Percentiles rank a stretch among this genome's conserved stretches.
Evolutionary conservation across 2,329 filamentous ascomycete species (phyloP).

Genomic region (Colletotrichum lupini): DNA sequence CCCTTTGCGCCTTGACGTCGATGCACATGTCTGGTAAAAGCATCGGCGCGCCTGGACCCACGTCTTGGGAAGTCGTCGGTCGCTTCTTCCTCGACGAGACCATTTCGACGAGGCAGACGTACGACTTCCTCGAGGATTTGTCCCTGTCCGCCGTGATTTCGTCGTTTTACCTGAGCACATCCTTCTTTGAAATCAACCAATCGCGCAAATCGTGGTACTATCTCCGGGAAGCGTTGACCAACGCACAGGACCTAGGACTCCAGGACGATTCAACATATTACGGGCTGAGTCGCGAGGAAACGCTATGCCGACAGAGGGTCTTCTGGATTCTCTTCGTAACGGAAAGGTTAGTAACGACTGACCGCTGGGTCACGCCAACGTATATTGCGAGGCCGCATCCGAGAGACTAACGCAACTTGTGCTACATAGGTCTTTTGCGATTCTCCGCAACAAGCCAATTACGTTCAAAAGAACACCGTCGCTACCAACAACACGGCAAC

Average conservation of each 20-base stretch:
- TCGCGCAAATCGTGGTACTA: constrained; percentile 72
- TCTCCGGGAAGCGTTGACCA: constrained; percentile 69
- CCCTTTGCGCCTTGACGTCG: constrained; percentile 67
- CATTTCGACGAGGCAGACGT: constrained; percentile 63
- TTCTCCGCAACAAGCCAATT: constrained; percentile 72
- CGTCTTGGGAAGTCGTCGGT: constrained; percentile 61
- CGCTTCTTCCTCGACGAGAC: constrained; percentile 69
- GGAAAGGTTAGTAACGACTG: constrained; percentile 58
- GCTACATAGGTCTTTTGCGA: constrained; percentile 66
- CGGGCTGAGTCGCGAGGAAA: constrained; percentile 59
- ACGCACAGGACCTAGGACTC: constrained; percentile 68
- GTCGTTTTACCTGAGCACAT: constrained; percentile 70
- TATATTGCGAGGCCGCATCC: background rate
- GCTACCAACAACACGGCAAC: constrained; percentile 61
- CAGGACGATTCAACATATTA: constrained; percentile 68
- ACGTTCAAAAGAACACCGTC: constrained; percentile 69
- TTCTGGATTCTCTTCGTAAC: constrained; percentile 74
- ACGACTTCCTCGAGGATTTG: constrained; percentile 67
- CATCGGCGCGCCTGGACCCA: constrained; percentile 48
- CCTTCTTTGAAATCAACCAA: constrained; percentile 71
- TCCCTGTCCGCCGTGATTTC: constrained; percentile 68
- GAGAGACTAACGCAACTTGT: constrained; percentile 2
- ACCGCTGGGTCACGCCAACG: no score
- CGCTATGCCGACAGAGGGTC: constrained; percentile 63
- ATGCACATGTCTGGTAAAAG: constrained; percentile 60